Evolutionary conservation across 192 early-diverging fungal species (phyloP), one percentile per base, ranked within the genome.

Genomic region (Rhizophagus clarus): DNA sequence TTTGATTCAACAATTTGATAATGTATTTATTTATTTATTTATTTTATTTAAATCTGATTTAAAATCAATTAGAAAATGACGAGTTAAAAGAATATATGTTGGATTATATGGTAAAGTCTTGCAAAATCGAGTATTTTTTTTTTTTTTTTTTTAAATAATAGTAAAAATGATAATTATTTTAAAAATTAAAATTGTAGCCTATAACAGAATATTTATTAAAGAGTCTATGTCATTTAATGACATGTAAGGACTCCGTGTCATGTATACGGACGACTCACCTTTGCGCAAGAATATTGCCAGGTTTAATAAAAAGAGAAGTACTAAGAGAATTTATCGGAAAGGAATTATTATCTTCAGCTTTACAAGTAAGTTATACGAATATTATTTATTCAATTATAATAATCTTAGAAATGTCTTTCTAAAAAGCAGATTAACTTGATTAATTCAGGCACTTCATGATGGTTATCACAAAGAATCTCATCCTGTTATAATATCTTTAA

Each of bases 381-480:
- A 69, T 68, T 28, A 10, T 29, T 28, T 8, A 28, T 29, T 28
- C 10, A 2, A 28, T 7, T 15, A 8, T 49, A 24, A 15, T 75
- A 0, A 1, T 14, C 11, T 49, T 47, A 34, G 4, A 34, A 34
- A 34, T 42, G 0, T 2, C 22, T 31, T 17, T 42, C 7, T 28
- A 47, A 49, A 75, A 49, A 32, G 15, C 15, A n/a, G 17, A 67
- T 49, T 22, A 51, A n/a, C 69, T 20, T 51, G 17, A 17, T 17
- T 22, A 51, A 37, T 31, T 47, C 29, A 80, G 79, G 79, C 79
- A 5, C 40, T 80, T 32, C 42, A 80, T 32, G 79, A 80, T 61
- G 68, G 79, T 26, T 74, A 80, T 74, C 79, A 80, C 9, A 71
- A 80, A 74, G 79, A 73, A 47, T 17, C 29, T 20, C 72, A 80